Evolutionary conservation across 2,329 filamentous ascomycete species (phyloP).

Genomic region (Diaporthe australafricana): DNA sequence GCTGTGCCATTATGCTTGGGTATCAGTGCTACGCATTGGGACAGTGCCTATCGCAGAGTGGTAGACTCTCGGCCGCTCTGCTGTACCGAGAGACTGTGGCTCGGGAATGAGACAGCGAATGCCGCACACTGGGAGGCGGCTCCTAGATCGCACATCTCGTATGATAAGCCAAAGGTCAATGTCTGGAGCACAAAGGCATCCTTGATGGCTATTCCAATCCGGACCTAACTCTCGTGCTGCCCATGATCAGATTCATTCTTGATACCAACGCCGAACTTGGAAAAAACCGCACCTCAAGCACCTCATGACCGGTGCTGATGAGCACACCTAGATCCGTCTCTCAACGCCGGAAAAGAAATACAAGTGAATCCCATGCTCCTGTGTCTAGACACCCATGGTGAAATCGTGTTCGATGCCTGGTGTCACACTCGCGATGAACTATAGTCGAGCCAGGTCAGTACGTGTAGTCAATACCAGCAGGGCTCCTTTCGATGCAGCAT

Average conservation of each 20-base stretch:
- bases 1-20: neutral
- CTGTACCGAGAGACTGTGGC: neutral
- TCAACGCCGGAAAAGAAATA: constrained; percentile 7
- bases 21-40: neutral
- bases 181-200: neutral
- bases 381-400: constrained; percentile 84
- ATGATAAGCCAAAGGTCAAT: neutral
- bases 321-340: neutral
- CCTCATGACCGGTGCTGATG: neutral
- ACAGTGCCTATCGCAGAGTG: too few relatives aligned
- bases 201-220: neutral
- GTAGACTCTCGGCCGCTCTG: too few relatives aligned
- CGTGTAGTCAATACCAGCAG: constrained; percentile 7
- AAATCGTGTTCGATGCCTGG: constrained; percentile 98
- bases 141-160: neutral
- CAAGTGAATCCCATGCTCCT: neutral
- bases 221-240: constrained; percentile 4
- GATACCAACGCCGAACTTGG: constrained; percentile 18
- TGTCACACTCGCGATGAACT: constrained; percentile 89
- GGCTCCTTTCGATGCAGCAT: constrained; percentile 24
- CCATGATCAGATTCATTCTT: neutral
- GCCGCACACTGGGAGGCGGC: neutral
- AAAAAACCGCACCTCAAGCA: neutral
- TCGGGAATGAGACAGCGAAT: too few relatives aligned
- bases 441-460: constrained; percentile 15